Conservation (phyloP, 805 yeast genomes). For the Hanseniaspora pseudoguilliermondii region DNA sequence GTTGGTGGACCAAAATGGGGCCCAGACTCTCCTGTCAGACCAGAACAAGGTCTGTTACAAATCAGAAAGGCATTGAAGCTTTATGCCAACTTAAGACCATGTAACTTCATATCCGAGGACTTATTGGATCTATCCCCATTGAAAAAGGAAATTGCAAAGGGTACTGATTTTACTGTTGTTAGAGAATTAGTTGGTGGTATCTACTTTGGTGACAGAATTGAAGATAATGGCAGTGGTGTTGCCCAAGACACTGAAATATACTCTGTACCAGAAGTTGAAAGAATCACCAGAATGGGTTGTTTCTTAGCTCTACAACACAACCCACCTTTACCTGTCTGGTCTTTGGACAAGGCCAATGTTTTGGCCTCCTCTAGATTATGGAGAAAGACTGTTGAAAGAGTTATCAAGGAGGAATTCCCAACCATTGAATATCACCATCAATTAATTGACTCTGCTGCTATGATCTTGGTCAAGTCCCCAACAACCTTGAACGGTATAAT, state of each 20-base stretch:
- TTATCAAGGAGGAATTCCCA: conserved; percentile 82
- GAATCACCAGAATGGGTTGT: conserved; percentile 97
- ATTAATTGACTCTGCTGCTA: conserved; percentile 95
- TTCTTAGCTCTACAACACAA: conserved; percentile 83
- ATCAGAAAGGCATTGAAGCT: conserved; percentile 88
- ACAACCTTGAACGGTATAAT: conserved; percentile 84
- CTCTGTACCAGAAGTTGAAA: conserved; percentile 79
- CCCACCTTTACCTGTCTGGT: conserved; percentile 94
- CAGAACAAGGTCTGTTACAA: conserved; percentile 90
- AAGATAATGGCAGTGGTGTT: conserved; percentile 64
- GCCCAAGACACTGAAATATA: conserved; percentile 94
- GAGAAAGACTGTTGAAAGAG: conserved; percentile 85
- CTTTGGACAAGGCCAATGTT: conserved; percentile 94
- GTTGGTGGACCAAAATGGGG: conserved; percentile 99
- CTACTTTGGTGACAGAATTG: conserved; percentile 90
- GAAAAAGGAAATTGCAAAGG: conserved; percentile 69
- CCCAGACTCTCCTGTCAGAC: conserved; percentile 76
- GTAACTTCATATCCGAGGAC: conserved; percentile 79
- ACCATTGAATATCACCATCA: conserved; percentile 79
- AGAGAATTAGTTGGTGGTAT: conserved; percentile 97
- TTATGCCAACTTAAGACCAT: conserved; percentile 94
- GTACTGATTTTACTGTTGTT: conserved; percentile 85
- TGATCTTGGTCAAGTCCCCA: conserved; percentile 89
- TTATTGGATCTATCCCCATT: conserved; percentile 80
- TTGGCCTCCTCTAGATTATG: conserved; percentile 91